Conservation (phyloP, 2,329 filamentous ascomycete species). For the Diplodia scrobiculata region DNA sequence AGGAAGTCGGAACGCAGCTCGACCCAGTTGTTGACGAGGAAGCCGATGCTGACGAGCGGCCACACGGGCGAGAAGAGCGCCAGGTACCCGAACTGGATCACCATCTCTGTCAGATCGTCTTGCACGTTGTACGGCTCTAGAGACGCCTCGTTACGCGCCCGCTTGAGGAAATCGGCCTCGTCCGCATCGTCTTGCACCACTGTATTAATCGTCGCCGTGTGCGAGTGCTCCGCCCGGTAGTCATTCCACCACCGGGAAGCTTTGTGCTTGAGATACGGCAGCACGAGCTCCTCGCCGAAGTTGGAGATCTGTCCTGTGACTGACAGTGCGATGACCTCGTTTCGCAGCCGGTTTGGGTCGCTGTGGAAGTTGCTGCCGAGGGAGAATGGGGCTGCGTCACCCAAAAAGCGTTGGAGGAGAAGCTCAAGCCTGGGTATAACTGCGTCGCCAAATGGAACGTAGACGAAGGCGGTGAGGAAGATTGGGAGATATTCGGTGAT, state of each 20-base stretch:
- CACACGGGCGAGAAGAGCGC: slow-evolving; percentile 42
- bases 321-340: slow-evolving; percentile 41
- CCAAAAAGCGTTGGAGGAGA: slow-evolving; percentile 2
- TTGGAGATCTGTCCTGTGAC: slow-evolving; percentile 41
- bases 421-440: slow-evolving; percentile 35
- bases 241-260: slow-evolving; percentile 39
- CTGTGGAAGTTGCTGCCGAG: slow-evolving; percentile 34
- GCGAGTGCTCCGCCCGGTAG: slow-evolving; percentile 31
- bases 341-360: slow-evolving; percentile 39
- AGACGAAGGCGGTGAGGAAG: slow-evolving; percentile 41
- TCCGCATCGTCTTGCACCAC: slow-evolving; percentile 36
- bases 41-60: slow-evolving; percentile 42
- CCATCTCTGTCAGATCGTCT: slow-evolving; percentile 43
- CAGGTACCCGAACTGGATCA: slow-evolving; percentile 43
- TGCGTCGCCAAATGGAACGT: slow-evolving; percentile 38
- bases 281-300: slow-evolving; percentile 38
- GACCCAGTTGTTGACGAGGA: slow-evolving; percentile 44
- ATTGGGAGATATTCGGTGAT: slow-evolving; percentile 43
- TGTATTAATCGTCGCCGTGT: slow-evolving; percentile 9
- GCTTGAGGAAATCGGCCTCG: slow-evolving; percentile 38
- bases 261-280: slow-evolving; percentile 39
- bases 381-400: slow-evolving; percentile 27
- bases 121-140: slow-evolving; percentile 41
- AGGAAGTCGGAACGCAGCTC: slow-evolving; percentile 42
- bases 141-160: slow-evolving; percentile 38